Evolutionary conservation across 495 filamentous ascomycete species (phyloP), one percentile per base, ranked within the genome.

Genomic region (Podospora pseudoanserina): DNA sequence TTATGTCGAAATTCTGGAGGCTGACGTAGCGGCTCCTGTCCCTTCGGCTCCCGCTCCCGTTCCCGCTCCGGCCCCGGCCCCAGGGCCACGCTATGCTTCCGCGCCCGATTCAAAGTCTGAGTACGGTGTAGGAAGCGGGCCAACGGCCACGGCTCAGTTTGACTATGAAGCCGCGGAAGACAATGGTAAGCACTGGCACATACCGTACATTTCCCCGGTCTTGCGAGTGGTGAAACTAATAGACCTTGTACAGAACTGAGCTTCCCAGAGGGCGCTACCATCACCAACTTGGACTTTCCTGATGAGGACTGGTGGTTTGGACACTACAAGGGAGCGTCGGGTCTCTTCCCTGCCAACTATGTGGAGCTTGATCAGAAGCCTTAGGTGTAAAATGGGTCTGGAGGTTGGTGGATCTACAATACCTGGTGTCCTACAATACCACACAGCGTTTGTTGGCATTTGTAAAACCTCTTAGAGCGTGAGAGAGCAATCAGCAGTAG

Each of bases 221-320:
- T 49, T 49, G 39, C 15, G 39, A 49, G 39, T 49, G 9, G 39
- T 49, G 39, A 49, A 60, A 64, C 39, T 74, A 79, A 70, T 77
- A 69, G 55, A 62, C 11, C n/a, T 23, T 28, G 16, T 60, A 49
- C 39, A 85, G 82, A 99, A 79, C 78, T 99, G 65, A 92, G 88
- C 73, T 99, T 99, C 78, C 92, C 92, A 0, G 95, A 99, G 73
- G 89, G 88, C 5, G 94, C 91, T 30, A 92, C 82, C 60, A 92
- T 99, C 61, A 86, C 81, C 26, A 73, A 80, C 64, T 71, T 87
- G 27, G 92, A 97, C 79, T 98, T 98, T 80, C 96, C 96, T 4
- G 95, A 98, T 75, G 93, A 98, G 68, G 95, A 98, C 75, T 99
- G 95, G 95, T 99, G 95, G 95, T 88, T 91, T 69, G 95, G 95